Conservation (phyloP, 2,329 filamentous ascomycete species). For the Monilinia fructicola region DNA sequence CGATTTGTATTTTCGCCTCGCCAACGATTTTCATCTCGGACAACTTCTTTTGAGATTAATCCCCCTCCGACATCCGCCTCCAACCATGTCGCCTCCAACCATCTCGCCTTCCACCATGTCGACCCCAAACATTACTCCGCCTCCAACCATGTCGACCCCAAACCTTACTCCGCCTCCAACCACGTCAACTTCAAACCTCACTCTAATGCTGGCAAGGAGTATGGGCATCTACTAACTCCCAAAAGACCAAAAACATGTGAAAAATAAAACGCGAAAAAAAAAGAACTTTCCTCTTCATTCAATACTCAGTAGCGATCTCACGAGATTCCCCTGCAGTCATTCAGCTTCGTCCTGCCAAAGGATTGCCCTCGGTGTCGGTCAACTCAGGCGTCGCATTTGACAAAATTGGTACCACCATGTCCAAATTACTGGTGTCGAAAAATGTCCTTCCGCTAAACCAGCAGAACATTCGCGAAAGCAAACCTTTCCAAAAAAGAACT, state of each 20-base stretch:
- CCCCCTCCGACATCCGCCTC: not conserved
- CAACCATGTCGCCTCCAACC: not conserved
- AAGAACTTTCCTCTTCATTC: not conserved
- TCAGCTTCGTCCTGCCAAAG: not conserved
- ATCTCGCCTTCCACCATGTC: not conserved
- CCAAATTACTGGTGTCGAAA: not conserved
- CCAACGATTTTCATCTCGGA: not conserved
- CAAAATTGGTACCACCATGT: not conserved
- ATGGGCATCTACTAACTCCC: not conserved
- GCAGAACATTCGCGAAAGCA: not conserved
- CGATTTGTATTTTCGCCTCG: not conserved
- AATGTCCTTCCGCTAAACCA: not conserved
- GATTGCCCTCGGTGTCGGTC: not conserved
- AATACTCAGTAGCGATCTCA: slow-evolving; percentile 2
- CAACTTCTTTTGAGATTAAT: too few relatives aligned
- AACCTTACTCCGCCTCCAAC: too few relatives aligned
- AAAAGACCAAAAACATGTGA: not conserved
- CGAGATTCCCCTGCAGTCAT: not conserved
- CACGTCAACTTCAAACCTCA: not conserved
- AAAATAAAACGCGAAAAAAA: not conserved
- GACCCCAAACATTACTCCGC: too few relatives aligned
- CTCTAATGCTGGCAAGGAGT: not conserved
- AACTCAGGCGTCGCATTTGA: not conserved
- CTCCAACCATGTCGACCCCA: not conserved
- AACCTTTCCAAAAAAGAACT: not conserved